Evolutionary conservation across 192 early-diverging fungal species (phyloP).

Genomic region (Coemansia sp.): DNA sequence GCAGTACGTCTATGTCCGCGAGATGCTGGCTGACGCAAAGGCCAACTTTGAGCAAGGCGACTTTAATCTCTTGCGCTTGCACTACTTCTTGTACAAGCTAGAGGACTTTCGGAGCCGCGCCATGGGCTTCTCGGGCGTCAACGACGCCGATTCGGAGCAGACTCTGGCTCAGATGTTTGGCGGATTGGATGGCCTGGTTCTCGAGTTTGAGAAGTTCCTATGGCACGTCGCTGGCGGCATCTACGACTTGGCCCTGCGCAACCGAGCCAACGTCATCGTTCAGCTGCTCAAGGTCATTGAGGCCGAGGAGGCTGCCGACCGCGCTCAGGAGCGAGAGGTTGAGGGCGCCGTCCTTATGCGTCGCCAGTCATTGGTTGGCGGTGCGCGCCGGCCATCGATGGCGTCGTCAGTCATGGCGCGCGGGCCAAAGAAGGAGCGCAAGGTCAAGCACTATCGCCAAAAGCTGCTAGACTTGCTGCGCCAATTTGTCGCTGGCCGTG

Average conservation of each 20-base stretch:
- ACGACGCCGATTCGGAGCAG: slow-evolving; percentile 73
- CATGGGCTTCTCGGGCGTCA: slow-evolving; percentile 68
- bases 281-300: slow-evolving; percentile 94
- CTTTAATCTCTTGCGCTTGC: slow-evolving; percentile 78
- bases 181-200: slow-evolving; percentile 71
- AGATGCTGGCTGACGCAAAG: slow-evolving; percentile 67
- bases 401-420: slow-evolving; percentile 15
- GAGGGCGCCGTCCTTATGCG: slow-evolving; percentile 31
- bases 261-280: slow-evolving; percentile 73
- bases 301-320: slow-evolving; percentile 84
- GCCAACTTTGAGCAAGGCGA: slow-evolving; percentile 46
- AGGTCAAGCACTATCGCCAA: slow-evolving; percentile 42
- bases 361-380: slow-evolving; percentile 16
- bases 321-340: slow-evolving; percentile 34
- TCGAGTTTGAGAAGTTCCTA: slow-evolving; percentile 83
- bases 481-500: slow-evolving; percentile 30
- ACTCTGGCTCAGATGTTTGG: slow-evolving; percentile 87
- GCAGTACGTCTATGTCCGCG: slow-evolving; percentile 69
- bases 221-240: slow-evolving; percentile 81
- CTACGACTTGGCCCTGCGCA: slow-evolving; percentile 73
- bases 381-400: slow-evolving; percentile 4
- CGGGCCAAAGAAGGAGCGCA: slow-evolving; percentile 34
- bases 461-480: slow-evolving; percentile 48
- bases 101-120: slow-evolving; percentile 88
- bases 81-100: slow-evolving; percentile 83